These are phyloP conservation scores for Coleophoma cylindrospora DNA, from an alignment of 2,329 filamentous ascomycete species.

Conservation along the genomic window DNA sequence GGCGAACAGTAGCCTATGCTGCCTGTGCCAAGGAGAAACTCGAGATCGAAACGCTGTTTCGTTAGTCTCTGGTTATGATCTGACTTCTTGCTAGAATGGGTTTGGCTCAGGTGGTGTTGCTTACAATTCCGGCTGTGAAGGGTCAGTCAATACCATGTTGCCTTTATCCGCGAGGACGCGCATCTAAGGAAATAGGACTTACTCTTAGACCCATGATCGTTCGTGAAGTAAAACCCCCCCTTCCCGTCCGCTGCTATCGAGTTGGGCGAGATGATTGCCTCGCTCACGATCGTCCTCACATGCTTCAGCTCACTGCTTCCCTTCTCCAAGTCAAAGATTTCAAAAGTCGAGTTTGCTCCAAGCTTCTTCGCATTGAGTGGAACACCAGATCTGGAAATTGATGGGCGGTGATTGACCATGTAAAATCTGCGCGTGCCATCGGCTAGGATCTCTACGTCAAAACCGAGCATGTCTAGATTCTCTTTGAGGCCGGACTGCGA, in stretches of 20 bases:
- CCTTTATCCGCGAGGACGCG: no score
- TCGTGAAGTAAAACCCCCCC: conserved; percentile 27
- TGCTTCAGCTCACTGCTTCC: conserved; percentile 16
- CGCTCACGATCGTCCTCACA: conserved; percentile 23
- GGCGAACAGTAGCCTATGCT: conserved; percentile 17
- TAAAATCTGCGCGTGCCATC: conserved; percentile 19
- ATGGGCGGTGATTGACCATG: conserved; percentile 26
- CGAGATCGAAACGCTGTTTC: conserved; percentile 1
- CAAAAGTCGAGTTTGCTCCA: conserved; percentile 28
- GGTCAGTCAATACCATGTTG: neutral
- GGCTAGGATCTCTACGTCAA: conserved; percentile 21
- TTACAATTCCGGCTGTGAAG: neutral
- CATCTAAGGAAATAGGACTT: conserved; percentile 3
- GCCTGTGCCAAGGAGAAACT: conserved; percentile 18
- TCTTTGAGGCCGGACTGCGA: conserved; percentile 1
- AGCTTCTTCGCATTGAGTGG: conserved; percentile 17
- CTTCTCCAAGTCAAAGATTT: conserved; percentile 24
- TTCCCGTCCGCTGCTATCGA: conserved; percentile 20
- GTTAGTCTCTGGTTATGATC: no score
- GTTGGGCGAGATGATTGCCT: conserved; percentile 24
- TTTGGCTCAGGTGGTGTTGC: conserved; percentile 1
- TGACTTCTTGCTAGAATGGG: no score
- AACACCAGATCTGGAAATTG: conserved; percentile 18
- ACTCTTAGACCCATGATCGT: conserved; percentile 25
- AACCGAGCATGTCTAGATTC: conserved; percentile 22